Evolutionary conservation across 2,329 filamentous ascomycete genomes (phyloP).

Genomic region (Sarocladium kiliense): DNA sequence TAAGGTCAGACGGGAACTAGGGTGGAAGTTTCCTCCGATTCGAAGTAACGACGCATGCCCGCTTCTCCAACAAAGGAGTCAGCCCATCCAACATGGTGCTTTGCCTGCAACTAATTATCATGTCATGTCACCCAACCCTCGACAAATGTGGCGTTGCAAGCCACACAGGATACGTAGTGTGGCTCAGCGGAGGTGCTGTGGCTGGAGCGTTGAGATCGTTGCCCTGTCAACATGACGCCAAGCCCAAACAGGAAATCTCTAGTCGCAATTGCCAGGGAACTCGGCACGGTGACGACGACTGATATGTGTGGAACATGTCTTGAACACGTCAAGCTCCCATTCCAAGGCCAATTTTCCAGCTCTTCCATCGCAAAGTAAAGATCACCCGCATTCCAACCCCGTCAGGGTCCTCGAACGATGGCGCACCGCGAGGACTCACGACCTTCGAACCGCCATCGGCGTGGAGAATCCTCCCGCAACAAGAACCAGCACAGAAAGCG

Average conservation of each 20-base stretch:
- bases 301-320: neutral
- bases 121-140: too few species aligned
- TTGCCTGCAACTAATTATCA: too few species aligned
- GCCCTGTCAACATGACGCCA: slow-evolving; percentile 1
- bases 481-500: slow-evolving; percentile 7
- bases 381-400: neutral
- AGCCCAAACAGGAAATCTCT: slow-evolving; percentile 2
- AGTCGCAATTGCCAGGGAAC: neutral
- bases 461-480: neutral
- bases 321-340: neutral
- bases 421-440: slow-evolving; percentile 2
- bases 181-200: neutral
- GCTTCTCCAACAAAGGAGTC: too few species aligned
- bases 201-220: neutral
- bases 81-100: too few species aligned
- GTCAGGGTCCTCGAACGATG: neutral
- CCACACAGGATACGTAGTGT: too few species aligned
- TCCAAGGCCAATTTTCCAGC: neutral
- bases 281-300: neutral
- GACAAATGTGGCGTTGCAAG: neutral
- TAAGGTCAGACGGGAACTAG: neutral
- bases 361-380: neutral
- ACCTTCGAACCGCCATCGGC: slow-evolving; percentile 4
- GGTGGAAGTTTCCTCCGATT: too few species aligned
- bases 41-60: too few species aligned